These are phyloP conservation scores for Gracilaria vermiculophylla DNA, from an alignment of 23 red algal genomes.

Conservation along the genomic window DNA sequence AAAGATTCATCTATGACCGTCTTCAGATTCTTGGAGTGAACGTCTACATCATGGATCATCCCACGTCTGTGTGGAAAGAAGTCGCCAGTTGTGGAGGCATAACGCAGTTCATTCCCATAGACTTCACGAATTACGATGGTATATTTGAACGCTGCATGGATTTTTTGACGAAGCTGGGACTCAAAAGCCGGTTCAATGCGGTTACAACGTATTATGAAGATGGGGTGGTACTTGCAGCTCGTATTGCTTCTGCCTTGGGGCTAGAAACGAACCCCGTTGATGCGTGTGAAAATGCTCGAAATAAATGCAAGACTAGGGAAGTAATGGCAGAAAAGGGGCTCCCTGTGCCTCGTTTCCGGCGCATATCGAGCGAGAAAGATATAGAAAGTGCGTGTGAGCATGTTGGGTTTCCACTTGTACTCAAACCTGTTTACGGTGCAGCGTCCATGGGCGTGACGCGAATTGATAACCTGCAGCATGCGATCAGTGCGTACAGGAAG, in stretches of 20 bases:
- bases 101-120: slow-evolving; percentile 74
- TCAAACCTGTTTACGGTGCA: slow-evolving; percentile 87
- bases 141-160: slow-evolving; percentile 64
- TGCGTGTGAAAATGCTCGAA: slow-evolving; percentile 84
- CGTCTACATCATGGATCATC: slow-evolving; percentile 93
- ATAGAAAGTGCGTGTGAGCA: slow-evolving; percentile 58
- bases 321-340: slow-evolving; percentile 78
- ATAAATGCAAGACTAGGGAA: slow-evolving; percentile 83
- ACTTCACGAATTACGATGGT: slow-evolving; percentile 67
- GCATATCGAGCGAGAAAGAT: slow-evolving; percentile 47
- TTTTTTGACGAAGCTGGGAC: slow-evolving; percentile 28
- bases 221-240: slow-evolving; percentile 83
- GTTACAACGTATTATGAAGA: slow-evolving; percentile 97
- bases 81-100: slow-evolving; percentile 52
- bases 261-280: slow-evolving; percentile 48
- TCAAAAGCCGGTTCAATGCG: slow-evolving; percentile 59
- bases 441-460: slow-evolving; percentile 87
- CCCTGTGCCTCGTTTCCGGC: slow-evolving; percentile 66
- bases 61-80: slow-evolving; percentile 61
- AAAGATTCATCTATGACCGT: slow-evolving; percentile 88
- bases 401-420: slow-evolving; percentile 95
- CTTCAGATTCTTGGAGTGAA: slow-evolving; percentile 74
- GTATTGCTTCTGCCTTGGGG: slow-evolving; percentile 74
- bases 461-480: slow-evolving; percentile 38
- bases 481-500: slow-evolving; percentile 40